Conservation (phyloP, 1,284 basidiomycete genomes). For the Rhodotorula sp. region DNA sequence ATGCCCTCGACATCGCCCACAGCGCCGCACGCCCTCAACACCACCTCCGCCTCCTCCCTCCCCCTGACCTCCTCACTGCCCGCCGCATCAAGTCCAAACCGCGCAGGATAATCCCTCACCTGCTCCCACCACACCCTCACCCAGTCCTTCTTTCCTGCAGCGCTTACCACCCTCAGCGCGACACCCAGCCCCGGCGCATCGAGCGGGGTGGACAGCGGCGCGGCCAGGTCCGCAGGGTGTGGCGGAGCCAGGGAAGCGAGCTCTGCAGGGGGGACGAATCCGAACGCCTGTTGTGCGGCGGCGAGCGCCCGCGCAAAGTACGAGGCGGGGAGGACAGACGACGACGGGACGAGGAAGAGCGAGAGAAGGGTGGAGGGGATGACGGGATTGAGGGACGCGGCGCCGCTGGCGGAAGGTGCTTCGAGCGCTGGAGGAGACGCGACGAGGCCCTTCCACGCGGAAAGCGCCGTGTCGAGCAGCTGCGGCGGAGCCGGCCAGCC, state of each 20-base stretch:
- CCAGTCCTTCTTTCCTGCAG: slow-evolving; percentile 26
- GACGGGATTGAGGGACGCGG: neutral
- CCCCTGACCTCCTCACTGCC: slow-evolving; percentile 6
- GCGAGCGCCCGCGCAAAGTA: slow-evolving; percentile 16
- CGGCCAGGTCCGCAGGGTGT: neutral
- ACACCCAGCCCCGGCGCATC: slow-evolving; percentile 32
- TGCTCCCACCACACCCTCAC: slow-evolving; percentile 32
- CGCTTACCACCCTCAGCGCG: slow-evolving; percentile 25
- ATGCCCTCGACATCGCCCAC: slow-evolving; percentile 27
- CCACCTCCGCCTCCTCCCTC: slow-evolving; percentile 39
- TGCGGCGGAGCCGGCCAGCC: slow-evolving; percentile 1
- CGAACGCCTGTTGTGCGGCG: slow-evolving; percentile 17
- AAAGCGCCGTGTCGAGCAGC: slow-evolving; percentile 15
- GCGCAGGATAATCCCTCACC: slow-evolving; percentile 33
- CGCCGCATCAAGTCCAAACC: slow-evolving; percentile 23
- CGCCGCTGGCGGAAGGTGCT: neutral
- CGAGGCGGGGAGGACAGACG: slow-evolving; percentile 14
- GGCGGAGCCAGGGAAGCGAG: slow-evolving; percentile 18
- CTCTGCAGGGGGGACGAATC: slow-evolving; percentile 20
- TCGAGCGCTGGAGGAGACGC: neutral
- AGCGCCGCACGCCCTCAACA: slow-evolving; percentile 33
- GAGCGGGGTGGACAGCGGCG: slow-evolving; percentile 14
- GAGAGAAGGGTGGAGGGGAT: slow-evolving; percentile 12
- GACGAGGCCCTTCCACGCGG: slow-evolving; percentile 11
- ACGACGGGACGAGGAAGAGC: slow-evolving; percentile 13